Conservation (phyloP, 352 stramenopile species). For the Phytopythium montanum region DNA sequence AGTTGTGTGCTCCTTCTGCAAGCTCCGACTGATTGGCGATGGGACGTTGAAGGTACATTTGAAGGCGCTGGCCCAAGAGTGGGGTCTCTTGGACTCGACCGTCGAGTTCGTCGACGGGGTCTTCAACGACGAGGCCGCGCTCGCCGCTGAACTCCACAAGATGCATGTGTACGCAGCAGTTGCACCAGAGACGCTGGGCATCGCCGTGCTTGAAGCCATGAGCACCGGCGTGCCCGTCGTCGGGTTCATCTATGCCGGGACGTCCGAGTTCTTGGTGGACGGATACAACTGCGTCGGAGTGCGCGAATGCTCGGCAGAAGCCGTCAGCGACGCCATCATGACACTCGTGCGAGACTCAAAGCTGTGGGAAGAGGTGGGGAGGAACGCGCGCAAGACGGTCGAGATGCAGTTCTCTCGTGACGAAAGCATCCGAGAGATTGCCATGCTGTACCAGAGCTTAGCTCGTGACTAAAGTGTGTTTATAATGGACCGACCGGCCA, state of each 20-base stretch:
- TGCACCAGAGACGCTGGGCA: constrained; percentile 51
- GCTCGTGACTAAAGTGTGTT: neutral
- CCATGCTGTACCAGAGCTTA: constrained; percentile 27
- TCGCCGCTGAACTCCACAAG: constrained; percentile 26
- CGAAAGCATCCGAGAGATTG: constrained; percentile 25
- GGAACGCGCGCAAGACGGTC: constrained; percentile 33
- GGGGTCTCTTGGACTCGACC: constrained; percentile 17
- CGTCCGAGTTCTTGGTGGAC: constrained; percentile 43
- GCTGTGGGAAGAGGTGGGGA: constrained; percentile 21
- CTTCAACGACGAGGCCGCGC: constrained; percentile 32
- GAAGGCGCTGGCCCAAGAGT: constrained; percentile 22
- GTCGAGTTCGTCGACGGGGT: constrained; percentile 45
- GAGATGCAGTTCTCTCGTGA: constrained; percentile 26
- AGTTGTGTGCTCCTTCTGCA: constrained; percentile 16
- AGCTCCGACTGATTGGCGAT: constrained; percentile 34
- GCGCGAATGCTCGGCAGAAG: constrained; percentile 20
- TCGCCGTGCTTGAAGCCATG: constrained; percentile 59
- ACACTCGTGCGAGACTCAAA: constrained; percentile 18
- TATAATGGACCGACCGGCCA: neutral
- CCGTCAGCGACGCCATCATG: constrained; percentile 27
- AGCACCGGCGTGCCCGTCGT: constrained; percentile 46
- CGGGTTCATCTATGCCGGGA: constrained; percentile 38
- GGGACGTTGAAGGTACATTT: constrained; percentile 27
- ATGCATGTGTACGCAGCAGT: constrained; percentile 42
- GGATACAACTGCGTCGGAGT: constrained; percentile 39